These are phyloP conservation scores for Pyrenopolyporus hunteri DNA, from an alignment of 495 filamentous ascomycete species.

Conservation along the genomic window DNA sequence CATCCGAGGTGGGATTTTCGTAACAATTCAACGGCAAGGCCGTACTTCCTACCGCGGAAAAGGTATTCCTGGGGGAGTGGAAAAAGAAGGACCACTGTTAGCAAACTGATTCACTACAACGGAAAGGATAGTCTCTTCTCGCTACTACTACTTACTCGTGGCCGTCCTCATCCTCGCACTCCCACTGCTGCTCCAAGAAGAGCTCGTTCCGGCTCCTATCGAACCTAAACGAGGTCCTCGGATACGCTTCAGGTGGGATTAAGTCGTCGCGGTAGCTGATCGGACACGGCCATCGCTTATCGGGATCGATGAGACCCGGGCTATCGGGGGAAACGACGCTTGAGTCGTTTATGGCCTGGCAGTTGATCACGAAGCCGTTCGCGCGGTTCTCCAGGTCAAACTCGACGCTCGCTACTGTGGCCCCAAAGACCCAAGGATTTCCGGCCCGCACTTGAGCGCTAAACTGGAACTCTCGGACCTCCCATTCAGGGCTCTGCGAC, in stretches of 20 bases:
- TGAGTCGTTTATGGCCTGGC: constrained; percentile 2
- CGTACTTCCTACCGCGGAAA: not conserved
- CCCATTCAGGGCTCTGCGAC: constrained; percentile 1
- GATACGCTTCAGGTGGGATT: constrained; percentile 24
- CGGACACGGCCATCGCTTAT: constrained; percentile 12
- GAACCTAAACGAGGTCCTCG: constrained; percentile 18
- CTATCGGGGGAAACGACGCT: not conserved
- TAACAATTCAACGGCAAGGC: constrained; percentile 13
- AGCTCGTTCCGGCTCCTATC: constrained; percentile 7
- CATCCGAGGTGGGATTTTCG: not conserved
- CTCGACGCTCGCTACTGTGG: not conserved
- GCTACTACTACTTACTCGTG: constrained; percentile 2
- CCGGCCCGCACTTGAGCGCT: not conserved
- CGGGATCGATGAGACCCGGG: constrained; percentile 8
- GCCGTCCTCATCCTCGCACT: constrained; percentile 10
- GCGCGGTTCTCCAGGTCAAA: constrained; percentile 20
- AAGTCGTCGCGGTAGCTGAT: constrained; percentile 18
- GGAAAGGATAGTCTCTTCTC: too few relatives aligned
- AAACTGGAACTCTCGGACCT: constrained; percentile 12
- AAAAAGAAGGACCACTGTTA: not conserved
- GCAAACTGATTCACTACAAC: too few relatives aligned
- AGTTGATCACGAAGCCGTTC: constrained; percentile 17
- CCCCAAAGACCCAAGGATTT: not conserved
- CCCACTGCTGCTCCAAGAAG: constrained; percentile 12
- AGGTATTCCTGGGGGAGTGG: not conserved